These are phyloP conservation scores for Diaporthe helianthi DNA, from an alignment of 2,329 filamentous ascomycete species.

Conservation along the genomic window DNA sequence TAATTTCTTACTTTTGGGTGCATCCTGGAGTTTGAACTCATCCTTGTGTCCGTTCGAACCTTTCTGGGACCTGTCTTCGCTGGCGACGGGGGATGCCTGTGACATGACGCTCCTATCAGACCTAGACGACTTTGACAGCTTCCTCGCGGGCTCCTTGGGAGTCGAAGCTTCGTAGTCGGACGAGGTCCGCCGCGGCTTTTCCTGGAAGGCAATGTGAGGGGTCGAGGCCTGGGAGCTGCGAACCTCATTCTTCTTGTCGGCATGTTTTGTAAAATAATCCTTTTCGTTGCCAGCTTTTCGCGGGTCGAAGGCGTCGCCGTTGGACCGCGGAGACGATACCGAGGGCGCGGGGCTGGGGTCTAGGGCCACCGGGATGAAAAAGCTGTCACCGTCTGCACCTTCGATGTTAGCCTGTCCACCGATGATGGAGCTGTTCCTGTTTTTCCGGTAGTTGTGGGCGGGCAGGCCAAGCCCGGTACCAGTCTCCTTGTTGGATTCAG, in stretches of 20 bases:
- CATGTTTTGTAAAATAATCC: conserved; percentile 65
- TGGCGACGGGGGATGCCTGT: conserved; percentile 40
- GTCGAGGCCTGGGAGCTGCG: conserved; percentile 61
- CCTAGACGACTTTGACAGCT: conserved; percentile 54
- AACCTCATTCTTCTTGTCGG: conserved; percentile 54
- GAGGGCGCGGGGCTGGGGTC: conserved; percentile 70
- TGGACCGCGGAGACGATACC: conserved; percentile 58
- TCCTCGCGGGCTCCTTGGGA: conserved; percentile 56
- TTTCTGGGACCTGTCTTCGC: conserved; percentile 51
- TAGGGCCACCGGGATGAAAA: conserved; percentile 78
- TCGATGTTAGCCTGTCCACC: conserved; percentile 46
- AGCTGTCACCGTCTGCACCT: conserved; percentile 67
- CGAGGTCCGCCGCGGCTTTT: conserved; percentile 74
- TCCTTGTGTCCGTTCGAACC: conserved; percentile 54
- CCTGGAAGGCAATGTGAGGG: conserved; percentile 92
- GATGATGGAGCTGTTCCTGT: conserved; percentile 75
- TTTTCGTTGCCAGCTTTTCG: conserved; percentile 57
- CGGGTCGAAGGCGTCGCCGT: conserved; percentile 56
- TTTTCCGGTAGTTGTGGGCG: conserved; percentile 78
- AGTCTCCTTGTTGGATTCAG: conserved; percentile 49
- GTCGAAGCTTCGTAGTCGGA: conserved; percentile 65
- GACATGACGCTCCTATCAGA: conserved; percentile 45
- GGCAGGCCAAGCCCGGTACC: conserved; percentile 73
- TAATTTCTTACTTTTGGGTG: conserved; percentile 69
- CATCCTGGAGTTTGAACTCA: conserved; percentile 82